These are phyloP conservation scores for Mycena albidolilacea DNA, from an alignment of 768 basidiomycete species.

Conservation along the genomic window DNA sequence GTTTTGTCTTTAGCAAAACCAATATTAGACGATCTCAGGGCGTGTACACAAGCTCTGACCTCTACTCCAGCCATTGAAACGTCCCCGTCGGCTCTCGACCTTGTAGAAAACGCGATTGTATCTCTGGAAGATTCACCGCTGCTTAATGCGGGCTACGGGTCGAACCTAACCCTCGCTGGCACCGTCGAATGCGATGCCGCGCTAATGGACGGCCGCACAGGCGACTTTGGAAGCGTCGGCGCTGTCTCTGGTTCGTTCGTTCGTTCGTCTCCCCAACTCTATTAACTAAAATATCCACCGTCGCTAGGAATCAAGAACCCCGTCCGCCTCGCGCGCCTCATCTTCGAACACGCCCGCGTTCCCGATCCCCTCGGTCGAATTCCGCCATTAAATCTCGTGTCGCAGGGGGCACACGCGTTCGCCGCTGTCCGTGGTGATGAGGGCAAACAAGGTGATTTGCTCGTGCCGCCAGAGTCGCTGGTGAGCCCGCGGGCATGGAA, in stretches of 20 bases:
- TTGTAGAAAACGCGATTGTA: slow-evolving; percentile 67
- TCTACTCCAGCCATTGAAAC: slow-evolving; percentile 18
- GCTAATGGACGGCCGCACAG: slow-evolving; percentile 66
- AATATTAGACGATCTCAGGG: slow-evolving; percentile 52
- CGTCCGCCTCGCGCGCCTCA: slow-evolving; percentile 68
- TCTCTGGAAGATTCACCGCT: slow-evolving; percentile 76
- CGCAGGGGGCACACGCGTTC: slow-evolving; percentile 73
- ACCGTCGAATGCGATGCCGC: slow-evolving; percentile 88
- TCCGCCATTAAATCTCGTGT: slow-evolving; percentile 79
- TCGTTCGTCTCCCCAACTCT: not conserved
- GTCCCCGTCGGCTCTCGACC: slow-evolving; percentile 14
- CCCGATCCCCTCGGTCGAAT: slow-evolving; percentile 73
- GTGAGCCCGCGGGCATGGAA: slow-evolving; percentile 62
- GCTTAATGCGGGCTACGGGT: slow-evolving; percentile 86
- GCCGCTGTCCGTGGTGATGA: slow-evolving; percentile 48
- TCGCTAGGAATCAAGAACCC: slow-evolving; percentile 77
- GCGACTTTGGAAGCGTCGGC: slow-evolving; percentile 78
- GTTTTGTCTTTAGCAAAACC: not conserved
- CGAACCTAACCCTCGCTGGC: slow-evolving; percentile 83
- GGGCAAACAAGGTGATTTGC: slow-evolving; percentile 10
- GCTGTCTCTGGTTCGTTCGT: slow-evolving; percentile 72
- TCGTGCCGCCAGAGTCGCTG: slow-evolving; percentile 61
- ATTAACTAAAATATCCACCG: not conserved
- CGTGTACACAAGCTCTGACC: slow-evolving; percentile 63
- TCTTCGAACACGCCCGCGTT: slow-evolving; percentile 68